phyloP scores from a whole-genome alignment of 345 rosid species.

The Eucalyptus guilfoylei region DNA sequence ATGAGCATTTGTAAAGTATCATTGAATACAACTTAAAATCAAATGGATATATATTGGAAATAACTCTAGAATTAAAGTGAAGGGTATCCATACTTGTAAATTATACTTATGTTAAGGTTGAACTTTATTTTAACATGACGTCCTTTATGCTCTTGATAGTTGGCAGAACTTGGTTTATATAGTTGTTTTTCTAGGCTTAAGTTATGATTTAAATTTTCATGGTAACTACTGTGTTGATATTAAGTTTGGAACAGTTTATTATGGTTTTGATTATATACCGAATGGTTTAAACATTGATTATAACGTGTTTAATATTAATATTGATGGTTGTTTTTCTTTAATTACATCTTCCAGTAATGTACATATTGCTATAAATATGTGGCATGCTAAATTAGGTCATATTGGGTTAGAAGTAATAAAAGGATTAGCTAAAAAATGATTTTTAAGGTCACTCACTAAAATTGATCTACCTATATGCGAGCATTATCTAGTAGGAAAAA shows the following conservation, averaged over 20 bases:
- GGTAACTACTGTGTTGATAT: background rate
- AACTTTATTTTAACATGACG: background rate
- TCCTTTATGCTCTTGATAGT: background rate
- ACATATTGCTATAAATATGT: background rate
- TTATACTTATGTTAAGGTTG: background rate
- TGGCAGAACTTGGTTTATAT: background rate
- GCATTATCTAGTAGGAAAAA: background rate
- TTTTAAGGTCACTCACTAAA: background rate
- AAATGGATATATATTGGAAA: background rate
- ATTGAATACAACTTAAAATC: background rate
- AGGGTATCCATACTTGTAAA: background rate
- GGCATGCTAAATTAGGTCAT: background rate
- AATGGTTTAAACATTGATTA: background rate
- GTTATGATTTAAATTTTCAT: background rate
- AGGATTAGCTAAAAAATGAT: background rate
- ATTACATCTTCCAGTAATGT: background rate
- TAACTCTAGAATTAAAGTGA: background rate
- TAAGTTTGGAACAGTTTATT: background rate
- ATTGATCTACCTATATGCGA: background rate
- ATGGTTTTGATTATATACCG: background rate
- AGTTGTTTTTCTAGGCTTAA: background rate
- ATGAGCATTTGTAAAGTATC: background rate
- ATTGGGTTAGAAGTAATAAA: background rate
- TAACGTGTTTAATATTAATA: background rate
- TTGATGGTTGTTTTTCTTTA: background rate